These are phyloP conservation scores for Monascus purpureus DNA, from an alignment of 495 filamentous ascomycete species.

Conservation along the genomic window DNA sequence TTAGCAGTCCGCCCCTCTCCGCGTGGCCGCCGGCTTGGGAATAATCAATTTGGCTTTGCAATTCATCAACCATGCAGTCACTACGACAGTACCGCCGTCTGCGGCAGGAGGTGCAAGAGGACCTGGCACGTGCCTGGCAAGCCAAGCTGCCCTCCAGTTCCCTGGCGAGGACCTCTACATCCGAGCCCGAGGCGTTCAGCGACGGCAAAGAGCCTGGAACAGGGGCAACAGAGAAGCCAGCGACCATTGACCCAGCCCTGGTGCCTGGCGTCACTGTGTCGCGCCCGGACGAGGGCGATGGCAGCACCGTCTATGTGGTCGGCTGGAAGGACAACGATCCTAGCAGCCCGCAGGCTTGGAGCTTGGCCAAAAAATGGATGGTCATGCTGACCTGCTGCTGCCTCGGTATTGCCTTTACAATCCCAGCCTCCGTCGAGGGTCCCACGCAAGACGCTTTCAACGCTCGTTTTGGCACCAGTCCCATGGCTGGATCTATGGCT, in stretches of 20 bases:
- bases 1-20: too few species aligned
- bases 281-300: conserved; percentile 2
- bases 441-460: conserved; percentile 2
- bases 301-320: conserved; percentile 3
- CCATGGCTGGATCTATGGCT: not conserved
- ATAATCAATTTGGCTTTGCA: too few species aligned
- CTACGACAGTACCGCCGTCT: conserved; percentile 1
- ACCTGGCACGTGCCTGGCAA: conserved; percentile 1
- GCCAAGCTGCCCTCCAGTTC: not conserved
- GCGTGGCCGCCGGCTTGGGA: too few species aligned
- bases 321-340: conserved; percentile 6
- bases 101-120: conserved; percentile 6
- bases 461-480: not conserved
- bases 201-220: not conserved
- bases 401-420: conserved; percentile 5
- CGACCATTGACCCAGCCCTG: not conserved
- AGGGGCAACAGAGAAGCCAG: not conserved
- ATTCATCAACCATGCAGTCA: conserved; percentile 4
- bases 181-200: not conserved
- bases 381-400: conserved; percentile 5
- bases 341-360: conserved; percentile 6
- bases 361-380: conserved; percentile 4
- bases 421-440: conserved; percentile 6
- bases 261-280: conserved; percentile 2
- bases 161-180: not conserved